These are phyloP conservation scores for Tilletia setariae DNA, from an alignment of 1,284 basidiomycete species.

Conservation along the genomic window DNA sequence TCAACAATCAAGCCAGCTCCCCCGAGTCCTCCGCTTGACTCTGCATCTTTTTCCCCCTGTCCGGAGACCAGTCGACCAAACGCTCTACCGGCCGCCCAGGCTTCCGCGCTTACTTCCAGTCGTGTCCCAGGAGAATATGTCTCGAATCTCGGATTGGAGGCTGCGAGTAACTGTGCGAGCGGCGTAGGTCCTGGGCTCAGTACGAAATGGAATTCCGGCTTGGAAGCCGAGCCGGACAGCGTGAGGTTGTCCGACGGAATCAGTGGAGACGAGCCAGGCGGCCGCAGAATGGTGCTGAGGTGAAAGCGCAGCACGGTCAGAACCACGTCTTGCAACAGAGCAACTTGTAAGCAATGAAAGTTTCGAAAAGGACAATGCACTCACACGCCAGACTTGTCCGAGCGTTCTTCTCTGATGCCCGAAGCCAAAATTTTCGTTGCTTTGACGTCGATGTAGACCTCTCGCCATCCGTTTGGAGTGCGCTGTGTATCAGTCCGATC, in stretches of 20 bases:
- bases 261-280: conserved; percentile 28
- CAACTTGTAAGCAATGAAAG: not conserved
- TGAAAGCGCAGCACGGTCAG: conserved; percentile 16
- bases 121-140: conserved; percentile 42
- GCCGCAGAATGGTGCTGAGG: conserved; percentile 7
- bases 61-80: conserved; percentile 48
- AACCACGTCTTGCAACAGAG: conserved; percentile 21
- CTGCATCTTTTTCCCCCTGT: conserved; percentile 20
- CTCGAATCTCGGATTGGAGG: conserved; percentile 39
- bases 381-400: not conserved
- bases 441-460: conserved; percentile 70
- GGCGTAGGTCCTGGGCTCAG: conserved; percentile 67
- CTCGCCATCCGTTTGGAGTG: conserved; percentile 70
- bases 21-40: conserved; percentile 54
- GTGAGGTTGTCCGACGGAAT: conserved; percentile 17
- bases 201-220: conserved; percentile 61
- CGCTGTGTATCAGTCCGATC: conserved; percentile 20
- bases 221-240: conserved; percentile 14
- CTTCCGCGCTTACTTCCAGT: conserved; percentile 47
- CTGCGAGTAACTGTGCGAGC: conserved; percentile 61
- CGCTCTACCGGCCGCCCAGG: conserved; percentile 44
- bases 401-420: not conserved
- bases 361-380: not conserved
- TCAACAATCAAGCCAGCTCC: conserved; percentile 84
- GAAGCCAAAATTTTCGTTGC: not conserved